Evolutionary conservation across 495 filamentous ascomycete genomes (phyloP).

Genomic region (Chlorociboria aeruginascens): DNA sequence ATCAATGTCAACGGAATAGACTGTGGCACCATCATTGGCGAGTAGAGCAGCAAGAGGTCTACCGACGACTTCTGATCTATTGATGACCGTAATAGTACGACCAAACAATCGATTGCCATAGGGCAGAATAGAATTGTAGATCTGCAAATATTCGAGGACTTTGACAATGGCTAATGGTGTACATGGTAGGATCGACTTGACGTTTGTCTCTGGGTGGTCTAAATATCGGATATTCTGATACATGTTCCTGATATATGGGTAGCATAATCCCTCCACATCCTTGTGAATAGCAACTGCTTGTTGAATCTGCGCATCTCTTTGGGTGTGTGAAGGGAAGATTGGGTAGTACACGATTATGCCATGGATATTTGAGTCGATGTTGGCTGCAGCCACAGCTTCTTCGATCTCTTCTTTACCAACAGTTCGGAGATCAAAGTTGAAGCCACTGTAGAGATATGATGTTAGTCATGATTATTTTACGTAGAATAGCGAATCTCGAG

Average conservation of each 20-base stretch:
- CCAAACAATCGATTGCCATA: conserved; percentile 90
- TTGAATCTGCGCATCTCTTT: conserved; percentile 87
- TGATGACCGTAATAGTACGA: conserved; percentile 86
- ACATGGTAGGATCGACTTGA: conserved; percentile 90
- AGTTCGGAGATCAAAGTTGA: conserved; percentile 71
- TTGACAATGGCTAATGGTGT: conserved; percentile 93
- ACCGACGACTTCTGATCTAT: conserved; percentile 89
- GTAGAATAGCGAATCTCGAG: too few relatives aligned
- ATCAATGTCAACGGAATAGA: conserved; percentile 87
- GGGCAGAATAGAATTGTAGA: conserved; percentile 93
- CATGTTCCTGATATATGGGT: conserved; percentile 96
- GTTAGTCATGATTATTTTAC: too few relatives aligned
- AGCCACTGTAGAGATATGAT: conserved; percentile 46
- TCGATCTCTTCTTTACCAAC: conserved; percentile 81
- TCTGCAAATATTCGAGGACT: conserved; percentile 85
- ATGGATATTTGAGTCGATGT: conserved; percentile 63
- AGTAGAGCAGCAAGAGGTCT: conserved; percentile 87
- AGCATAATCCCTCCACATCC: conserved; percentile 91
- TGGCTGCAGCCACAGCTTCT: conserved; percentile 71
- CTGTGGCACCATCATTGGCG: conserved; percentile 89
- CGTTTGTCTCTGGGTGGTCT: conserved; percentile 57
- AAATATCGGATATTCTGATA: conserved; percentile 96
- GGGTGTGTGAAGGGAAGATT: conserved; percentile 64
- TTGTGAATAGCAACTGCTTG: conserved; percentile 83
- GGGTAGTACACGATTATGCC: conserved; percentile 99